Evolutionary conservation across 352 stramenopile species (phyloP).

Genomic region (Phytophthora sp.): DNA sequence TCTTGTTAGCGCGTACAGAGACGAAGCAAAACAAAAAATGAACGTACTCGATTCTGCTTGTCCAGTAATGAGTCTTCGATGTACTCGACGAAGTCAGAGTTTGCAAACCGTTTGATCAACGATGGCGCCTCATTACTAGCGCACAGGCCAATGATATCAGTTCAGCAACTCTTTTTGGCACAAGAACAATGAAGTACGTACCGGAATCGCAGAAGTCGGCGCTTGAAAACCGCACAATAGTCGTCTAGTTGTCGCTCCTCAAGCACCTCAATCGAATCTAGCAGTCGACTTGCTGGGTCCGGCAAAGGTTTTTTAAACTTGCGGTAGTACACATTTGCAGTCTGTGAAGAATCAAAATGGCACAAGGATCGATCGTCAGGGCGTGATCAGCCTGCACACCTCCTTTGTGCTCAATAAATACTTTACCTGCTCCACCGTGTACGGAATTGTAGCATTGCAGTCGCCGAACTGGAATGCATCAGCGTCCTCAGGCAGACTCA

Average conservation of each 20-base stretch:
- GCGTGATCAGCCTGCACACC: too few species aligned
- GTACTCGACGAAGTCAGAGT: conserved; percentile 74
- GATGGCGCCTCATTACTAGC: conserved; percentile 72
- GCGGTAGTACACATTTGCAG: conserved; percentile 73
- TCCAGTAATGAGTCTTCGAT: conserved; percentile 80
- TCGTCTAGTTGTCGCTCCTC: conserved; percentile 62
- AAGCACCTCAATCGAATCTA: conserved; percentile 47
- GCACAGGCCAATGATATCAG: background rate
- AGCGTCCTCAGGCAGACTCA: conserved; percentile 45
- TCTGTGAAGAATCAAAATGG: conserved; percentile 27
- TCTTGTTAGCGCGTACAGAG: too few species aligned
- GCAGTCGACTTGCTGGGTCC: conserved; percentile 57
- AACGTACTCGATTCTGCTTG: conserved; percentile 68
- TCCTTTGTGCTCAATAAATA: background rate
- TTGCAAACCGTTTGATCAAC: conserved; percentile 82
- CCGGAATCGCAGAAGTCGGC: conserved; percentile 64
- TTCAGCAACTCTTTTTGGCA: background rate
- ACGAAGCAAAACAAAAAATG: background rate
- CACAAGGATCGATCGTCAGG: too few species aligned
- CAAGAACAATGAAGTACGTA: conserved; percentile 16
- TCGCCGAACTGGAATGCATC: conserved; percentile 60
- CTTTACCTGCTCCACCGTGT: conserved; percentile 60
- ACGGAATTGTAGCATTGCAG: conserved; percentile 50
- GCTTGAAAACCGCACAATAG: conserved; percentile 64
- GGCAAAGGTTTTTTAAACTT: conserved; percentile 84